Percentiles rank a stretch among this genome's conserved stretches.
Conservation (phyloP, 495 filamentous ascomycete species). For the Annulohypoxylon bovei region DNA sequence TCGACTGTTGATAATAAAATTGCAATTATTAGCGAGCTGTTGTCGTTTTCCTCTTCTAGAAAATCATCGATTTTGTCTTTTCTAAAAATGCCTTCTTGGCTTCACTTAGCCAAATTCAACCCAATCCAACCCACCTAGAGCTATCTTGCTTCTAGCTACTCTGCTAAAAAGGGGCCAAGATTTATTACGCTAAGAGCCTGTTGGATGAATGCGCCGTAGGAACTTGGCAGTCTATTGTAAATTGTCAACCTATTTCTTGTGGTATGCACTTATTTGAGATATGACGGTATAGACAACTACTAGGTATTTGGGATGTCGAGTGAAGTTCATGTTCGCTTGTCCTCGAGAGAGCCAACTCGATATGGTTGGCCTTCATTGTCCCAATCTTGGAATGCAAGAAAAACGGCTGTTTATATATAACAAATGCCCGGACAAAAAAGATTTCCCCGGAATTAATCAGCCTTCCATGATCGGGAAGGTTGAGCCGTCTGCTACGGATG, state of each 20-base stretch:
- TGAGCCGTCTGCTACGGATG: neutral
- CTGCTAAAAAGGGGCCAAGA: neutral
- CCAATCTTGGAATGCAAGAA: neutral
- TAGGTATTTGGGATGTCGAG: neutral
- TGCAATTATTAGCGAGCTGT: neutral
- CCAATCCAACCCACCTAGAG: neutral
- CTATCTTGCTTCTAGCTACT: neutral
- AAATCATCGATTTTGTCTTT: neutral
- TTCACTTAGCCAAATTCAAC: neutral
- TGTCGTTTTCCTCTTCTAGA: constrained; percentile 1
- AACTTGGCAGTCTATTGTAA: constrained; percentile 3
- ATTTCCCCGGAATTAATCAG: neutral
- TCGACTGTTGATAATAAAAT: neutral
- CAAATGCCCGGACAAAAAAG: neutral
- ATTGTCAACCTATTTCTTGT: neutral
- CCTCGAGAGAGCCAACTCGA: neutral
- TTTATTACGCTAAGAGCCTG: neutral
- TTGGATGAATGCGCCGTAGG: constrained; percentile 1
- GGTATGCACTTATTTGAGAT: neutral
- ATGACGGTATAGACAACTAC: neutral
- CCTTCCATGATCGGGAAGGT: neutral
- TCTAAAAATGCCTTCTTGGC: neutral
- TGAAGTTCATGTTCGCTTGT: constrained; percentile 1
- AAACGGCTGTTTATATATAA: neutral
- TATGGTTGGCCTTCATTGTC: neutral